These are phyloP conservation scores for Silene coronaria DNA, from an alignment of 179 eudicot genomes.

Conservation along the genomic window DNA sequence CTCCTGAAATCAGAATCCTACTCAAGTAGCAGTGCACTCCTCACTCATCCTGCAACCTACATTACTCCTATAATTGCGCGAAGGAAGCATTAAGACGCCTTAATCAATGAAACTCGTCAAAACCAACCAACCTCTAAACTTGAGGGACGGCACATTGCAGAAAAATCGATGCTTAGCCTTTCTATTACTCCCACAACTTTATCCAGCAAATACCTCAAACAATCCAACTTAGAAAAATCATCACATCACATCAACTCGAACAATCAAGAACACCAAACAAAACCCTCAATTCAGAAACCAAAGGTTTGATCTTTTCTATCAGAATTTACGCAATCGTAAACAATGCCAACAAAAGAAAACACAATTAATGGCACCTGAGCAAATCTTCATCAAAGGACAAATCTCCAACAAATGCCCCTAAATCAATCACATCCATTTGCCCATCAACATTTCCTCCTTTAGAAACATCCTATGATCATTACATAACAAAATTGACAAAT, in stretches of 20 bases:
- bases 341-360: neutral
- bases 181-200: neutral
- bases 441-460: conserved; percentile 31
- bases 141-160: too few relatives aligned
- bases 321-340: neutral
- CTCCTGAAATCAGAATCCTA: neutral
- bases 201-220: neutral
- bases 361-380: conserved; percentile 32
- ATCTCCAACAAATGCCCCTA: conserved; percentile 74
- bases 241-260: too few relatives aligned
- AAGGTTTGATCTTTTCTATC: too few relatives aligned
- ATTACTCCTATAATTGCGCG: neutral
- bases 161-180: neutral
- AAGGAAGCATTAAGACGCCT: neutral
- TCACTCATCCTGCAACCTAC: neutral
- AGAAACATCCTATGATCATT: conserved; percentile 29
- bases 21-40: neutral
- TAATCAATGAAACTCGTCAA: too few relatives aligned
- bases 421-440: conserved; percentile 40
- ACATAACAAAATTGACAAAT: neutral
- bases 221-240: neutral
- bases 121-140: too few relatives aligned
- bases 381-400: conserved; percentile 53
- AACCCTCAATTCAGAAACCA: too few relatives aligned
- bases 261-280: too few relatives aligned